Evolutionary conservation across 352 stramenopile species (phyloP).

Genomic region (Pythium diclinum): DNA sequence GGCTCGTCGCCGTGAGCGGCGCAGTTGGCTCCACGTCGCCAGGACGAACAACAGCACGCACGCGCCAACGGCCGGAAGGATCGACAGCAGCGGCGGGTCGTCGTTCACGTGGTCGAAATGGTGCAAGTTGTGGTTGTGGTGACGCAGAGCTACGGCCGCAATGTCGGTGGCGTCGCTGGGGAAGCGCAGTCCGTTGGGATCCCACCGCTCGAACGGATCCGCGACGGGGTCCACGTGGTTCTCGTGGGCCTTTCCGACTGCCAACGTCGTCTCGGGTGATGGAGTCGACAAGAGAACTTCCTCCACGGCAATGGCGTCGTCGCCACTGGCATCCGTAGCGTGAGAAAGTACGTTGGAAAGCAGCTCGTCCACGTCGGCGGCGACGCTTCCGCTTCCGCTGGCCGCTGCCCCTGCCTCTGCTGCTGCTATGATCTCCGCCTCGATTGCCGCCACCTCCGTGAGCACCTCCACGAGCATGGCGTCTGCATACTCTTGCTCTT

Average conservation of each 20-base stretch:
- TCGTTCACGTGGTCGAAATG: neutral
- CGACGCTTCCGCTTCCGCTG: neutral
- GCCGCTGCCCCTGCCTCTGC: neutral
- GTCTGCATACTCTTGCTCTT: neutral
- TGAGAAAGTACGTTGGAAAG: neutral
- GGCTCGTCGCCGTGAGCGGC: neutral
- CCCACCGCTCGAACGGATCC: neutral
- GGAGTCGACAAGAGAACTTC: neutral
- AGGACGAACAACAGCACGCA: slow-evolving; percentile 9
- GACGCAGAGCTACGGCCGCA: neutral
- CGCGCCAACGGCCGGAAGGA: neutral
- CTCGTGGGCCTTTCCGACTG: neutral
- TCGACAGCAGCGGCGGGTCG: neutral
- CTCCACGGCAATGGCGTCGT: neutral
- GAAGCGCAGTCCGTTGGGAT: neutral
- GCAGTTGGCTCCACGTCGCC: slow-evolving; percentile 3
- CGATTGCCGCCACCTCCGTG: neutral
- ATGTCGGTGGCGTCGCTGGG: neutral
- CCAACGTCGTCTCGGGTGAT: neutral
- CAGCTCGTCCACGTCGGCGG: neutral
- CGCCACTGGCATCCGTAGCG: neutral
- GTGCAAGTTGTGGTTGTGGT: neutral
- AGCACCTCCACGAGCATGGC: neutral
- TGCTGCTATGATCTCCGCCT: neutral
- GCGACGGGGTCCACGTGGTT: neutral